A percentile compares a stretch with the other conserved stretches of the same genome.
Conservation (phyloP, 2,329 filamentous ascomycete genomes). For the Xylaria sp. region DNA sequence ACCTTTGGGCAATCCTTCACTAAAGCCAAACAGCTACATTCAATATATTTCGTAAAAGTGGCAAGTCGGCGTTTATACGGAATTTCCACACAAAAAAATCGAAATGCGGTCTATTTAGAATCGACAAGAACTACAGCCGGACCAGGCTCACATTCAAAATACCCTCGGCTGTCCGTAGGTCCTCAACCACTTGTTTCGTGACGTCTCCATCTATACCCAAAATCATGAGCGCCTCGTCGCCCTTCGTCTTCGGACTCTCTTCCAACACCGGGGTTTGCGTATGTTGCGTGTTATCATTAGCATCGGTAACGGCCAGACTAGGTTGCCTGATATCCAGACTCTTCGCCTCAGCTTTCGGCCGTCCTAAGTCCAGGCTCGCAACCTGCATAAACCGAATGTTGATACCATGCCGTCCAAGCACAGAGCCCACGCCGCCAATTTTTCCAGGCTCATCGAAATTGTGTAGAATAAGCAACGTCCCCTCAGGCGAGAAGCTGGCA, state of each 20-base stretch:
- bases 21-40: too few relatives aligned
- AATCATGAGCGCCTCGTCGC: conserved; percentile 83
- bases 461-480: conserved; percentile 79
- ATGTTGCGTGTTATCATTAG: neutral
- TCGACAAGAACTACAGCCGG: conserved; percentile 45
- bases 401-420: conserved; percentile 74
- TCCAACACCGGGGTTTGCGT: conserved; percentile 13
- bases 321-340: neutral
- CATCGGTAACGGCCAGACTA: neutral
- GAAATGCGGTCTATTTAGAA: neutral
- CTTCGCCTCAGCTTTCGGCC: neutral
- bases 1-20: too few relatives aligned
- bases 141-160: conserved; percentile 67
- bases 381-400: conserved; percentile 81
- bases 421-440: conserved; percentile 80
- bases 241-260: conserved; percentile 46
- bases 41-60: too few relatives aligned
- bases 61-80: too few relatives aligned
- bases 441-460: conserved; percentile 86
- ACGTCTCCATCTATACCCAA: conserved; percentile 76
- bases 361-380: conserved; percentile 32
- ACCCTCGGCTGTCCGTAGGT: conserved; percentile 60
- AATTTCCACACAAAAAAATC: too few relatives aligned
- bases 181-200: conserved; percentile 63
- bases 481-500: conserved; percentile 77